These are phyloP conservation scores for Backusella liffmaniae DNA, from an alignment of 192 early-diverging fungal genomes.

Conservation along the genomic window DNA sequence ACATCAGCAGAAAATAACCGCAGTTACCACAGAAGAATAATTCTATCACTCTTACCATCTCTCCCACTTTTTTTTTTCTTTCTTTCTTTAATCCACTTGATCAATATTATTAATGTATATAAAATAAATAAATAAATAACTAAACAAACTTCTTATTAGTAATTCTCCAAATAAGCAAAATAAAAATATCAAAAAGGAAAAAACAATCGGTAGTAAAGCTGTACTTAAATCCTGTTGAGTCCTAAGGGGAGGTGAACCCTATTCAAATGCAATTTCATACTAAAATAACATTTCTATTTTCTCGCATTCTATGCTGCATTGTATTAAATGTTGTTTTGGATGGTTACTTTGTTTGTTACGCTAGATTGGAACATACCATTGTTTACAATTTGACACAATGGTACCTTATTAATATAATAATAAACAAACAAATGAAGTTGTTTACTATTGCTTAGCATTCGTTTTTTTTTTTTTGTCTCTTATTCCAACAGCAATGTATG, in stretches of 20 bases:
- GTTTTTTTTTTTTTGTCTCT: no score
- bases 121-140: neutral
- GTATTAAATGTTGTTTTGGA: no score
- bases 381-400: no score
- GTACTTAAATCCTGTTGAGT: neutral
- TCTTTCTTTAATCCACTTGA: neutral
- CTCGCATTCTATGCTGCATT: no score
- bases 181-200: neutral
- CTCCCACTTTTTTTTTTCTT: neutral
- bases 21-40: neutral
- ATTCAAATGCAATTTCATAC: neutral
- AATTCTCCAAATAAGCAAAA: slow-evolving; percentile 1
- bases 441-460: no score
- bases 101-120: neutral
- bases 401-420: no score
- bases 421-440: no score
- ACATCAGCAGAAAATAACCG: slow-evolving; percentile 2
- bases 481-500: no score
- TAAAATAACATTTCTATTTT: no score
- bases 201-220: neutral
- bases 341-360: no score
- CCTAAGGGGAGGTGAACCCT: neutral
- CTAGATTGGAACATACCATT: no score
- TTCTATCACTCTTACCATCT: neutral
- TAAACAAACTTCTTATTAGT: neutral